These are phyloP conservation scores for Porogramme epimiltina DNA, from an alignment of 1,284 basidiomycete genomes.

Conservation along the genomic window DNA sequence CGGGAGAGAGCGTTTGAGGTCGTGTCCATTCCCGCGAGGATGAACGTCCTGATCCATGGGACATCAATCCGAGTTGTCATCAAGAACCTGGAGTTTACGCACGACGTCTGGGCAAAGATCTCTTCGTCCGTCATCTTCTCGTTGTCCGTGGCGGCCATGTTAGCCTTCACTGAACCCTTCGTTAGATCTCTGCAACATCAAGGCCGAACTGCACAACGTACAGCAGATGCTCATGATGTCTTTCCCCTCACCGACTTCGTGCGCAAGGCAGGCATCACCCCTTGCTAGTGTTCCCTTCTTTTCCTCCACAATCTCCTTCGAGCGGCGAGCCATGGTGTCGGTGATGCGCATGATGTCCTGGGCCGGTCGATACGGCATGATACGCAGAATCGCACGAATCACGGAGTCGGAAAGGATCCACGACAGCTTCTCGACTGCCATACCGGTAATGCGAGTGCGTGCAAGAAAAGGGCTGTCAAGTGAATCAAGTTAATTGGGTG, in stretches of 20 bases:
- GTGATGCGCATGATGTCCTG: conserved; percentile 3
- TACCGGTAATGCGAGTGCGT: not conserved
- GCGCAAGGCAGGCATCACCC: conserved; percentile 24
- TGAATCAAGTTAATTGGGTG: no score
- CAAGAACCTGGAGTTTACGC: not conserved
- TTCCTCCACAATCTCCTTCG: conserved; percentile 5
- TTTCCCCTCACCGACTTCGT: conserved; percentile 25
- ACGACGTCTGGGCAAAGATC: conserved; percentile 30
- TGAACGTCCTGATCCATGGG: conserved; percentile 19
- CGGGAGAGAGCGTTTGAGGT: conserved; percentile 30
- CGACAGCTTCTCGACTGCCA: not conserved
- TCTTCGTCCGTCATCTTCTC: conserved; percentile 20
- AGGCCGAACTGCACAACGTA: not conserved
- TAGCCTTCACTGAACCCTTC: conserved; percentile 24
- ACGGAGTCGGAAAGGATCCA: not conserved
- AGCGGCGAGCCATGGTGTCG: conserved; percentile 8
- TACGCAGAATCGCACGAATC: not conserved
- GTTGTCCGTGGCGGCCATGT: conserved; percentile 22
- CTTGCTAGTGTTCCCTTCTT: conserved; percentile 19
- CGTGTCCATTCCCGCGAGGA: conserved; percentile 20
- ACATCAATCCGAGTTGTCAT: not conserved
- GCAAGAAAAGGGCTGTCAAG: not conserved
- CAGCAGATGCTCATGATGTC: conserved; percentile 25
- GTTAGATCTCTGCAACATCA: no score
- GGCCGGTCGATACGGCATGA: not conserved